A percentile compares a stretch with the other conserved stretches of the same genome.
phyloP scores from a whole-genome alignment of 1,139 yeast genomes.

The Martiniozyma asiatica region DNA sequence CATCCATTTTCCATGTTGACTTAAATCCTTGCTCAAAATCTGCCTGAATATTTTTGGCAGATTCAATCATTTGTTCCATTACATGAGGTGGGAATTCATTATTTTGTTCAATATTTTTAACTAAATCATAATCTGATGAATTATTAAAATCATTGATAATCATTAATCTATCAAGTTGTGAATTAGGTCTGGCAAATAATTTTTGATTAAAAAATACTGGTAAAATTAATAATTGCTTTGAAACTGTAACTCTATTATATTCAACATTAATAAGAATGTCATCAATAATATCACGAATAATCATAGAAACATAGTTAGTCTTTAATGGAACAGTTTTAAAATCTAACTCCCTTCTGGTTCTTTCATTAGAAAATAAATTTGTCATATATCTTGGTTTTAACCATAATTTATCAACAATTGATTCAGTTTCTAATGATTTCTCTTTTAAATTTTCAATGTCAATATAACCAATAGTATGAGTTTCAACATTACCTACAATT shows the following conservation, averaged over 20 bases:
- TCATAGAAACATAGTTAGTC: slow-evolving; percentile 44
- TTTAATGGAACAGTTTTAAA: slow-evolving; percentile 68
- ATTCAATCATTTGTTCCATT: slow-evolving; percentile 20
- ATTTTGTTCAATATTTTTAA: slow-evolving; percentile 24
- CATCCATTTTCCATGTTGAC: slow-evolving; percentile 86
- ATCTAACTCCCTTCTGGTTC: slow-evolving; percentile 18
- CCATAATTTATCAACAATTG: slow-evolving; percentile 36
- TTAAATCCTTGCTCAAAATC: slow-evolving; percentile 28
- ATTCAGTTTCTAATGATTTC: slow-evolving; percentile 19
- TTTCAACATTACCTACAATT: slow-evolving; percentile 20
- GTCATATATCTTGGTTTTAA: slow-evolving; percentile 48
- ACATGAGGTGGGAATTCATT: slow-evolving; percentile 23
- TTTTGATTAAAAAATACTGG: slow-evolving; percentile 62
- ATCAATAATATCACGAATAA: slow-evolving; percentile 63
- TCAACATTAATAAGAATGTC: slow-evolving; percentile 74
- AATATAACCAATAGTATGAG: slow-evolving; percentile 35
- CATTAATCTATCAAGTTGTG: slow-evolving; percentile 60
- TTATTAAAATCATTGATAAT: slow-evolving; percentile 21
- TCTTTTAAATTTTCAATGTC: slow-evolving; percentile 29
- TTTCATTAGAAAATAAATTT: slow-evolving; percentile 46
- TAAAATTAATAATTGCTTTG: slow-evolving; percentile 68
- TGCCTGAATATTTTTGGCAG: slow-evolving; percentile 23
- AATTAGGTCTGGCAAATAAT: slow-evolving; percentile 74
- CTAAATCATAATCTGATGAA: slow-evolving; percentile 19
- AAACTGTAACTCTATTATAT: slow-evolving; percentile 79